These are phyloP conservation scores for Monosporascus sp. DNA, from an alignment of 2,329 filamentous ascomycete genomes.

Conservation along the genomic window DNA sequence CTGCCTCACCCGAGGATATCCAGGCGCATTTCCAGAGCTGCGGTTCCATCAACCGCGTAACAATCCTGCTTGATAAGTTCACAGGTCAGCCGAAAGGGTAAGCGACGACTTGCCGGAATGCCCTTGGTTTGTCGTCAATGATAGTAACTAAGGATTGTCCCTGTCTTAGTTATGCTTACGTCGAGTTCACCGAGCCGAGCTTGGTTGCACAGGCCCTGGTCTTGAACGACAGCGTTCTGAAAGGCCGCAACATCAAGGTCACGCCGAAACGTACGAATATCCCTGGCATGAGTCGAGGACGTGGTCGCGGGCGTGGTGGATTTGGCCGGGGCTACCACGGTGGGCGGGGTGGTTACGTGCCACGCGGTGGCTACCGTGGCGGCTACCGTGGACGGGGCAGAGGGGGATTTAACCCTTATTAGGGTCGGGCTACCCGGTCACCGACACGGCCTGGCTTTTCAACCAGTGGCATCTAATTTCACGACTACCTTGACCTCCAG, in stretches of 20 bases:
- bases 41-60: slow-evolving; percentile 95
- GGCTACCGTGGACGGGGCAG: slow-evolving; percentile 54
- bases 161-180: slow-evolving; percentile 80
- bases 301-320: slow-evolving; percentile 51
- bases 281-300: slow-evolving; percentile 84
- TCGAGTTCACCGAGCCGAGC: slow-evolving; percentile 93
- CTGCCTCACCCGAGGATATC: slow-evolving; percentile 93
- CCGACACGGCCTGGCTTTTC: not conserved
- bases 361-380: slow-evolving; percentile 55
- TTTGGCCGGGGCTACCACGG: slow-evolving; percentile 47
- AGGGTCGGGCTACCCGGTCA: slow-evolving; percentile 16
- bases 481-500: not conserved
- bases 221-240: slow-evolving; percentile 93
- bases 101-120: slow-evolving; percentile 27
- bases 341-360: slow-evolving; percentile 43
- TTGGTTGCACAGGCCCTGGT: slow-evolving; percentile 90
- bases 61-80: slow-evolving; percentile 96
- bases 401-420: slow-evolving; percentile 60
- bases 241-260: slow-evolving; percentile 93
- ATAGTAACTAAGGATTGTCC: not conserved
- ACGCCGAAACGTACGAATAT: slow-evolving; percentile 92
- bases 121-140: too few species aligned
- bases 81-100: slow-evolving; percentile 99
- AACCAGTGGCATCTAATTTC: not conserved
- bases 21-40: slow-evolving; percentile 98